These are phyloP conservation scores for Tetracentron sinense DNA, from an alignment of 164 flowering plant genomes.

Conservation along the genomic window DNA sequence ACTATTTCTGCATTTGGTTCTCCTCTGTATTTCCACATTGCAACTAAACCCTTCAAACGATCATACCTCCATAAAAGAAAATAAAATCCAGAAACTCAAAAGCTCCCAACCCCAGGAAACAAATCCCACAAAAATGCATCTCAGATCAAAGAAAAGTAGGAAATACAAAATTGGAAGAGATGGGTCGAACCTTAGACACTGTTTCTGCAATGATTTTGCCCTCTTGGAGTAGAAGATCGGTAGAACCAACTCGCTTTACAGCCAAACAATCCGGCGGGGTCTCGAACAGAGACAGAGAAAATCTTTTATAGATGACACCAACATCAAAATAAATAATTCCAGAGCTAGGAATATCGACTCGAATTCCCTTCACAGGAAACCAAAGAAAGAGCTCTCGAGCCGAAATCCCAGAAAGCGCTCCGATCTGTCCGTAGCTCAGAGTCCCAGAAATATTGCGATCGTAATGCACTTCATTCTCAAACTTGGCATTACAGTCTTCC, in stretches of 20 bases:
- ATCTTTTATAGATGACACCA: constrained; percentile 41
- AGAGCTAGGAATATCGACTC: constrained; percentile 46
- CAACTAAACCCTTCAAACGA: no score
- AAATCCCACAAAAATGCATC: neutral
- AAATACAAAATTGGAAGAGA: neutral
- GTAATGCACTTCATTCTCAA: constrained; percentile 39
- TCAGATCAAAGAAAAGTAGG: neutral
- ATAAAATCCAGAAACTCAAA: no score
- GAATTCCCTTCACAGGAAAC: constrained; percentile 45
- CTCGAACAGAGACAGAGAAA: constrained; percentile 43
- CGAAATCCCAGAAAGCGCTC: constrained; percentile 30
- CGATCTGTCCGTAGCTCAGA: constrained; percentile 41
- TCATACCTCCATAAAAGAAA: no score
- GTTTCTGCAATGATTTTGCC: constrained; percentile 16
- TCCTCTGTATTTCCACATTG: no score
- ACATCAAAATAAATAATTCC: constrained; percentile 47
- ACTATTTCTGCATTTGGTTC: neutral
- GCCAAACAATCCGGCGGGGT: constrained; percentile 36
- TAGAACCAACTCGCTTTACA: constrained; percentile 1
- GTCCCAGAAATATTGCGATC: constrained; percentile 36
- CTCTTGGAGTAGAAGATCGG: constrained; percentile 9
- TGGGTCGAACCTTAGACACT: constrained; percentile 23
- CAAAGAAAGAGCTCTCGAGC: constrained; percentile 49
- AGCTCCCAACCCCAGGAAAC: no score
- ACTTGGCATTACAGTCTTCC: constrained; percentile 36